Evolutionary conservation across 225 moss, liverwort and hornwort genomes (phyloP).

Genomic region (Pseudisothecium myosuroides): DNA sequence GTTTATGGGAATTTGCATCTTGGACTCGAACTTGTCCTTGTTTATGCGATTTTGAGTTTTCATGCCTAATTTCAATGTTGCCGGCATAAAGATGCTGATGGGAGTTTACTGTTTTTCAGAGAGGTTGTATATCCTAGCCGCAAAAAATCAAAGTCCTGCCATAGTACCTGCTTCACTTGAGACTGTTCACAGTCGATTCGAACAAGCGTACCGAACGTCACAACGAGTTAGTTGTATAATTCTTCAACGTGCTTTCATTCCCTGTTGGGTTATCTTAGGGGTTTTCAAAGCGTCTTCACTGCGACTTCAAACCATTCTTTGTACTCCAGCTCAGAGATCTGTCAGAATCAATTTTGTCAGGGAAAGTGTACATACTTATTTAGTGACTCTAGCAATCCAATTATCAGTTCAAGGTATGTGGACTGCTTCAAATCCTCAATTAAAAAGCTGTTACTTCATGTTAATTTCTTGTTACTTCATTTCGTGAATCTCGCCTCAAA

Average conservation of each 20-base stretch:
- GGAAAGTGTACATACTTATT: constrained; percentile 22
- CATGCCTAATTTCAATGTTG: neutral
- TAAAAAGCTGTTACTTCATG: neutral
- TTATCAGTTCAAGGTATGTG: neutral
- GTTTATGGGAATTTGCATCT: neutral
- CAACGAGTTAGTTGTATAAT: constrained; percentile 3
- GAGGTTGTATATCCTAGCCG: constrained; percentile 66
- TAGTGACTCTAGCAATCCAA: neutral
- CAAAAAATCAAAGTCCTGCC: constrained; percentile 27
- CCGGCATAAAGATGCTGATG: neutral
- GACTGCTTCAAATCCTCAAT: neutral
- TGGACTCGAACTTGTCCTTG: neutral
- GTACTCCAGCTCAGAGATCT: neutral
- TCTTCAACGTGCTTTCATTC: neutral
- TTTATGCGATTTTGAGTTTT: neutral
- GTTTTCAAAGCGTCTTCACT: neutral
- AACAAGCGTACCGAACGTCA: neutral
- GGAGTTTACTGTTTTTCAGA: constrained; percentile 22
- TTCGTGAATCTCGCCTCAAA: neutral
- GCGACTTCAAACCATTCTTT: constrained; percentile 2
- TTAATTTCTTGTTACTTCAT: neutral
- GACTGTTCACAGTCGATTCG: neutral
- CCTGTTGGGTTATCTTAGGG: neutral
- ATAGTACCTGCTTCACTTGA: constrained; percentile 19
- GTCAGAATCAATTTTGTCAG: constrained; percentile 16